These are phyloP conservation scores for Colletotrichum sp. DNA, from an alignment of 2,329 filamentous ascomycete species.

Conservation along the genomic window DNA sequence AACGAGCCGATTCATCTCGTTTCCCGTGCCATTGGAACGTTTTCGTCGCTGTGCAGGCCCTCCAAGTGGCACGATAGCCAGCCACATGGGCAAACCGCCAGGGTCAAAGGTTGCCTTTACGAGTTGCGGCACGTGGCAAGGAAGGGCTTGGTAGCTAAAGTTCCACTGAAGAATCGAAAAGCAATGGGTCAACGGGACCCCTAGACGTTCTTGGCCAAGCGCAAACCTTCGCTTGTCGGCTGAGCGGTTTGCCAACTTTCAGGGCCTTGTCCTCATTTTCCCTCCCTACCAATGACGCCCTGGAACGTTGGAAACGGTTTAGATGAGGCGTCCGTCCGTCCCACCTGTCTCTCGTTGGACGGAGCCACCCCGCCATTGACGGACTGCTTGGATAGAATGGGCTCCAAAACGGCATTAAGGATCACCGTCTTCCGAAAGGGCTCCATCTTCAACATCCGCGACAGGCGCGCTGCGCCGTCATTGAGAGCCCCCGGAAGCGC, in stretches of 20 bases:
- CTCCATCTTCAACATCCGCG: background rate
- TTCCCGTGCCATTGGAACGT: background rate
- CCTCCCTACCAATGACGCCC: background rate
- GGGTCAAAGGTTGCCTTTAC: background rate
- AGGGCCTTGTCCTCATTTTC: background rate
- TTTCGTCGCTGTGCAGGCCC: background rate
- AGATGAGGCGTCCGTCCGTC: background rate
- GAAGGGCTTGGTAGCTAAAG: slow-evolving; percentile 9
- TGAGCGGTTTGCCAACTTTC: background rate
- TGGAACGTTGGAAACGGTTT: background rate
- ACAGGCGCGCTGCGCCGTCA: background rate
- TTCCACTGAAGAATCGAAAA: slow-evolving; percentile 12
- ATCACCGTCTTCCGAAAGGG: background rate
- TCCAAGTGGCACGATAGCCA: background rate
- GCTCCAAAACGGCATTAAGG: background rate
- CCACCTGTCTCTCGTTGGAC: background rate
- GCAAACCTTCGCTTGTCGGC: background rate
- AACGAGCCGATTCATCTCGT: slow-evolving; percentile 4
- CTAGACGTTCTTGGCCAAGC: background rate
- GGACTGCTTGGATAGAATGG: background rate
- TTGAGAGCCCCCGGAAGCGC: background rate
- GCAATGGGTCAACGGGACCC: background rate
- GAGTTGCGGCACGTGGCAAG: slow-evolving; percentile 13
- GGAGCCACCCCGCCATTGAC: background rate
- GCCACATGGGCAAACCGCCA: background rate